These are phyloP conservation scores for Marasmius fiardii DNA, from an alignment of 1,284 basidiomycete genomes.

Conservation along the genomic window DNA sequence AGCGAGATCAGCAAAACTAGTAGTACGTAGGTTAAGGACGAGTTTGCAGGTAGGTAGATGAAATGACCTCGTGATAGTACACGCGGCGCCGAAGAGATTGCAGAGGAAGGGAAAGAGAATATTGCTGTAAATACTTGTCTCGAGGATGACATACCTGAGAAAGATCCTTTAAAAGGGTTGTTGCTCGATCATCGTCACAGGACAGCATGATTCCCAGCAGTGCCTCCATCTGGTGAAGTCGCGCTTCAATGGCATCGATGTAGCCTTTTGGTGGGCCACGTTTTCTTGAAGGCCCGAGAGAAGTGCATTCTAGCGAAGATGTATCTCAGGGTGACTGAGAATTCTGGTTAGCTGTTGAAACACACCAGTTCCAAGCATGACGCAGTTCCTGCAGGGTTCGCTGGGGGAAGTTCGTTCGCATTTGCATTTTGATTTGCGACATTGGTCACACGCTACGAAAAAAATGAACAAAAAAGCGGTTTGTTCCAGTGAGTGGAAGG, in stretches of 20 bases:
- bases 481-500: background rate
- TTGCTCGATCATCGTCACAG: slow-evolving; percentile 61
- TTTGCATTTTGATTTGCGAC: slow-evolving; percentile 78
- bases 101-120: too few relatives aligned
- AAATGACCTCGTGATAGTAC: background rate
- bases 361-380: slow-evolving; percentile 66
- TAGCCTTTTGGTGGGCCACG: slow-evolving; percentile 86
- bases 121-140: background rate
- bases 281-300: slow-evolving; percentile 78
- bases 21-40: background rate
- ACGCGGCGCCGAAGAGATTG: background rate
- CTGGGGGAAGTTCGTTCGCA: slow-evolving; percentile 57
- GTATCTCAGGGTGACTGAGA: background rate
- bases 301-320: slow-evolving; percentile 61
- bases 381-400: slow-evolving; percentile 69
- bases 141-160: slow-evolving; percentile 32
- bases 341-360: too few relatives aligned
- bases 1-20: background rate
- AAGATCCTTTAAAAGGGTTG: slow-evolving; percentile 56
- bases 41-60: background rate
- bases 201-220: slow-evolving; percentile 75
- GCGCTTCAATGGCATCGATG: slow-evolving; percentile 87
- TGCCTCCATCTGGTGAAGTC: slow-evolving; percentile 84
- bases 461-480: slow-evolving; percentile 4
- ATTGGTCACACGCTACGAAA: slow-evolving; percentile 69